Base-by-base conservation (phyloP, 176 grass and related monocot genomes). In the Leersia perrieri region DNA sequence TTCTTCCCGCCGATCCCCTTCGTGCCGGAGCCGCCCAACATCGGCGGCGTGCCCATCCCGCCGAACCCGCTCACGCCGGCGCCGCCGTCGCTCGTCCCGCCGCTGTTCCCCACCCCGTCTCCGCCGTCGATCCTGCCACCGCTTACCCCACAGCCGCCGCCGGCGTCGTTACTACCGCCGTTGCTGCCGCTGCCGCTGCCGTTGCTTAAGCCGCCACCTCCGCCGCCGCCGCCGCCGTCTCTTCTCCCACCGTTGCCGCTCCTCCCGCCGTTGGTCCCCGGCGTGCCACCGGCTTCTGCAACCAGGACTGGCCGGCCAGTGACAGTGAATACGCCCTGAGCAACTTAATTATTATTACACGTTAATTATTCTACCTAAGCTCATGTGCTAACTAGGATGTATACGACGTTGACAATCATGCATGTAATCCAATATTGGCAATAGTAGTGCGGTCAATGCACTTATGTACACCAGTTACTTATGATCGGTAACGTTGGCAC, bases 1-100 rank as follows among this genome's bases (percentile, higher is more conserved):
- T 78, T 88, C 62, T 79, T 88, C 75, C 87, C 87, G 38, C 81
- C 87, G 38, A 5, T 88, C 11, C 87, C 87, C 30, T 18, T 88
- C 4, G 87, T 88, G 47, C 81, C 87, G 30, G 87, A 88, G 62
- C 87, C 87, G 11, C 87, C 81, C 0, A 88, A 88, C 87, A 22
- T 84, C 23, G 87, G 87, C 38, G 87, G 87, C 75, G 87, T 88
- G 81, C 87, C 87, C 0, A 80, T 88, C 49, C 86, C 81, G 20
- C 87, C 87, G 5, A 88, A 88, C 81, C 87, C 87, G 9, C 23
- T 88, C 47, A 88, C 81, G 61, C 87, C 81, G 0, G 81, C 81
- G 1, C 87, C 87, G 61, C 87, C 87, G 16, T 73, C 87, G 0
- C 81, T 88, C 30, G 60, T 88, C 36, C 87, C 87, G 0, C 87